Base-by-base conservation (phyloP, 768 basidiomycete genomes). In the Lentinula raphanica region DNA sequence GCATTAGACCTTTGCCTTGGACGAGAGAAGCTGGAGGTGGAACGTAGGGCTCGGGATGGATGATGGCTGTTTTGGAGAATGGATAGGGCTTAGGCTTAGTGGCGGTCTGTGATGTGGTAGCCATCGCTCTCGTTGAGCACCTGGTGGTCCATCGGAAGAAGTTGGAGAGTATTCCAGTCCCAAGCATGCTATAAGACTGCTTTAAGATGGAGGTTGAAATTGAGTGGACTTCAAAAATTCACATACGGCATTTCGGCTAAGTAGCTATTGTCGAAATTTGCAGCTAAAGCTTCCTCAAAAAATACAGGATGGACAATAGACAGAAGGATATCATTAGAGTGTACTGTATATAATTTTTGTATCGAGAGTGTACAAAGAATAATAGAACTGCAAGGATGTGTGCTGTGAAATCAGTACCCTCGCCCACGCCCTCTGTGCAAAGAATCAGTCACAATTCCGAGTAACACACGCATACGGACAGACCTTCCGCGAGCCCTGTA, bases 1-100 rank as follows among this genome's bases (percentile, higher is more conserved):
- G 74, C 87, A 94, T 90, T 54, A 94, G 78, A 40, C 90, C 90
- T 72, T 85, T 88, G 69, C 92, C 92, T 59, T 79, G 77, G 6
- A 40, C 17, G 27, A 55, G 25, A 32, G 78, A 69, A 40, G 72
- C 74, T 12, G 78, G 68, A 13, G 81, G 74, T 25, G 75, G 65
- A 38, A 73, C 65, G 48, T 74, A 66, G 8, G 82, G 76, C 27
- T 76, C 68, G 0, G 81, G 73, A 19, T 77, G 79, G 29, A 83
- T 72, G 32, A 87, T 75, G 31, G 83, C 89, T 11, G 76, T 78
- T 66, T 82, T 87, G 28, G 91, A 89, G 73, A 90, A 94, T 23
- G 89, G 86, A 66, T 93, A 93, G 27, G 70, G 58, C n/a, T 64
- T 59, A 11, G 70, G 58, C n/a, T 64, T 59, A 11, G 67, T 28